Base-by-base conservation (phyloP, 768 basidiomycete species). In the Tephrocybe sp. region DNA sequence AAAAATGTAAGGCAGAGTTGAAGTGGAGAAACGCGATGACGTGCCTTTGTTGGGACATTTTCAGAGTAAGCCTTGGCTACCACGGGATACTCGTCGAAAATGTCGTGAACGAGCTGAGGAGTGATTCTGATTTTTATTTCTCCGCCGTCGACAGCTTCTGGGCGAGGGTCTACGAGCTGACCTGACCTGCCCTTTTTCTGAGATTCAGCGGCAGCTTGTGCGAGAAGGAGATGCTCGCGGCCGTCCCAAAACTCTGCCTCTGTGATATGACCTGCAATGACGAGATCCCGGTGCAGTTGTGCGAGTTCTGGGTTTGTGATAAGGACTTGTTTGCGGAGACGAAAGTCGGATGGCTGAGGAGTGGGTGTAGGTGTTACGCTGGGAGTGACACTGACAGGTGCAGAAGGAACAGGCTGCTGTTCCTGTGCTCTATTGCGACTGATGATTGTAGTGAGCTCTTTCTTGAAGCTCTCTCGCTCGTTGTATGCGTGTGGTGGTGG, bases 201-300 rank as follows among this genome's bases (percentile, higher is more conserved):
- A 39, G 66, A 77, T 52, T 90, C 87, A 10, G 83, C 72, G 5
- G 89, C 84, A 16, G 85, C 79, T 69, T 92, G 85, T 12, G 88
- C 84, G 38, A 87, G 73, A 9, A 93, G 70, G 10, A 93, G 77
- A 54, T 91, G 84, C 90, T 97, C 89, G 62, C 97, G 78, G 30
- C 93, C 92, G 54, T 94, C 93, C 97, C 97, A 98, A 66, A 98
- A 99, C 58, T 99, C 97, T 0, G 83, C 80, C 67, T 98, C 95
- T 1, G 87, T 87, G 26, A 99, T 88, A 56, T 90, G 86, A 9
- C 86, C 84, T 23, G 75, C 75, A 68, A 91, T 82, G 40, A 98
- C 97, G 53, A 98, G 80, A 43, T 96, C 91, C 34, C 84, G 83
- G 66, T 98, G 95, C 39, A 99, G 72, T 10, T 80, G 67, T 16